Evolutionary conservation across 495 filamentous ascomycete genomes (phyloP), one percentile per base, ranked within the genome.

Genomic region (Astrothelium macrocarpum): DNA sequence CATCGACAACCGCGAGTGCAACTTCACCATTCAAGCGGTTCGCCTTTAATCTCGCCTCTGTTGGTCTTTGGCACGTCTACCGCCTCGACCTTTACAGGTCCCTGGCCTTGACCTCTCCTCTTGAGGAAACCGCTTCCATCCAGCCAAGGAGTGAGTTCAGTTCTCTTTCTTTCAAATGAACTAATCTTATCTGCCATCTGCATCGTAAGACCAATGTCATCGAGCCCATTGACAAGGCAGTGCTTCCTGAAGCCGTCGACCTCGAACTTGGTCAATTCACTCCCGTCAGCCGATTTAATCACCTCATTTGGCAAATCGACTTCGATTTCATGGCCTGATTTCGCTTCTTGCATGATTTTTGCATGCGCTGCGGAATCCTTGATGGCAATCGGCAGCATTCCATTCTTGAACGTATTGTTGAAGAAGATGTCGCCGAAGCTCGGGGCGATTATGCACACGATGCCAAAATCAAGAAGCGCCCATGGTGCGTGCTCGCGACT

Each of bases 341-440:
- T 81, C 32, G 93, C 91, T 76, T 95, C 91, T 28, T 82, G 85
- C 45, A 88, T 87, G 65, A 98, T 86, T 67, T 77, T 79, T 10
- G 85, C 79, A 2, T 97, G 80, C 18, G 80, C 83, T 10, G 68
- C 81, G 56, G 85, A 72, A 73, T 92, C 83, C 36, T 80, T 78
- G 73, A 98, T 88, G 42, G 81, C 76, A 66, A 97, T 82, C 29
- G 93, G 92, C 42, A 98, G 82, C 94, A 98, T 98, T 76, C 93
- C 94, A 78, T 98, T 98, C 82, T 98, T 98, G 84, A 97, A 97
- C 20, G 90, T 95, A 79, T 98, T 98, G 83, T 97, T 98, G 85
- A 91, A 95, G 84, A 97, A 97, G 76, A 98, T 98, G 71, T 98
- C 94, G 64, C 91, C 93, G 70, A 89, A 98, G 18, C 86, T 90